phyloP scores from a whole-genome alignment of 202 grass and related monocot genomes.

The Elaeis oleifera region DNA sequence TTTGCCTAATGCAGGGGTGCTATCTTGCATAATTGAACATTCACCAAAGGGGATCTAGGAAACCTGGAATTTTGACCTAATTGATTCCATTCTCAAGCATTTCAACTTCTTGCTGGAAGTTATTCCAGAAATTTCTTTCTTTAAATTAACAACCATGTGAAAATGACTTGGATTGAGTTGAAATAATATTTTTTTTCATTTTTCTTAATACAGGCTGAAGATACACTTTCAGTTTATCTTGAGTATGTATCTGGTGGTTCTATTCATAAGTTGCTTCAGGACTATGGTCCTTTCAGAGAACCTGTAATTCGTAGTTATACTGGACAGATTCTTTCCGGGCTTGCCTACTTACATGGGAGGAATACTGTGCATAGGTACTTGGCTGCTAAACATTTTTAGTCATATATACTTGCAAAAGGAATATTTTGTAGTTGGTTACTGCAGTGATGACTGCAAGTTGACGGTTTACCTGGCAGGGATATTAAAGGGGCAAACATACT shows the following conservation, averaged over 20 bases:
- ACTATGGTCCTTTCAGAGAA: constrained; percentile 82
- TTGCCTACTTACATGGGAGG: constrained; percentile 76
- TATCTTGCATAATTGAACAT: no score
- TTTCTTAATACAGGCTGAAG: constrained; percentile 40
- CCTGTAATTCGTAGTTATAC: constrained; percentile 52
- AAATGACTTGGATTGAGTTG: background rate
- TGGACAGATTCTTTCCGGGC: constrained; percentile 80
- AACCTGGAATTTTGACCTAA: no score
- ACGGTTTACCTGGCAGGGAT: constrained; percentile 47
- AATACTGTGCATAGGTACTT: constrained; percentile 60
- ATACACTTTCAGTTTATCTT: constrained; percentile 83
- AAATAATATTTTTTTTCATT: constrained; percentile 2
- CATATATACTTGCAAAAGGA: background rate
- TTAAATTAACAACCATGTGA: no score
- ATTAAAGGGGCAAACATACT: constrained; percentile 99
- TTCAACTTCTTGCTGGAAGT: no score
- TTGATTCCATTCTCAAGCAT: no score
- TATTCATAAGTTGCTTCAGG: constrained; percentile 90
- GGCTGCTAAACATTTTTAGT: background rate
- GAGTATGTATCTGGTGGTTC: constrained; percentile 96
- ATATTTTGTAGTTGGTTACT: background rate
- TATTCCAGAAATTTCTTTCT: no score
- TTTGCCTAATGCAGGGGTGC: no score
- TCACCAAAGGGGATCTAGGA: no score
- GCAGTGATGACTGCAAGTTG: background rate